phyloP scores from a whole-genome alignment of 2,329 filamentous ascomycete genomes.

The Orbilia ellipsospora region DNA sequence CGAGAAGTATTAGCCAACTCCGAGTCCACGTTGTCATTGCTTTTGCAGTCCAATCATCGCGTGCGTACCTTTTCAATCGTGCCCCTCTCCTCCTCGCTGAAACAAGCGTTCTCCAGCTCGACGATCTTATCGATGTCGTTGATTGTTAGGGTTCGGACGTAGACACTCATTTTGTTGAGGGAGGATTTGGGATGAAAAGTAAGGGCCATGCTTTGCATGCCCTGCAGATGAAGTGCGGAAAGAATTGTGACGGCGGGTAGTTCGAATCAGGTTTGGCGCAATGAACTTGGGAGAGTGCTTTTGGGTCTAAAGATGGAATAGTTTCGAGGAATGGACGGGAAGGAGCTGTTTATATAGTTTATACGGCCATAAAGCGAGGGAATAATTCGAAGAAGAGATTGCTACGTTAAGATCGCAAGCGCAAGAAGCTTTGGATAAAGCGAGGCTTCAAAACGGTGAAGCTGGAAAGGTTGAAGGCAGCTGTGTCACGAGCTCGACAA shows the following conservation, averaged over 20 bases:
- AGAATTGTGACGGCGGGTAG: constrained; percentile 33
- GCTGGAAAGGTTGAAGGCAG: constrained; percentile 37
- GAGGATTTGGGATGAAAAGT: constrained; percentile 50
- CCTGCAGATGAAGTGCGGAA: constrained; percentile 41
- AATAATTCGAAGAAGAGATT: too few relatives aligned
- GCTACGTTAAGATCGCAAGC: too few relatives aligned
- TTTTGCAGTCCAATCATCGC: not conserved
- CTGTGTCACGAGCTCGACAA: constrained; percentile 47
- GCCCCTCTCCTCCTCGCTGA: constrained; percentile 39
- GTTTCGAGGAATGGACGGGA: constrained; percentile 1
- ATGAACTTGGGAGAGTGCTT: constrained; percentile 1
- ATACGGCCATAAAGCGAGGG: too few relatives aligned
- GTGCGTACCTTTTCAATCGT: constrained; percentile 42
- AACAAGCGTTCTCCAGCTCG: constrained; percentile 49
- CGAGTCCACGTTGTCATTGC: not conserved
- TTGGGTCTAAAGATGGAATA: not conserved
- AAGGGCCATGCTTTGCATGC: constrained; percentile 55
- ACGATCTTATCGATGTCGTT: constrained; percentile 51
- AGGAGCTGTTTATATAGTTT: constrained; percentile 14
- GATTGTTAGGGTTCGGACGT: constrained; percentile 46
- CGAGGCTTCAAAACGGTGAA: constrained; percentile 7
- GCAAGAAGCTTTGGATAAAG: not conserved
- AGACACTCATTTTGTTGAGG: constrained; percentile 44
- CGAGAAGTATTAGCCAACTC: constrained; percentile 13
- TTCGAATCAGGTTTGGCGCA: constrained; percentile 6